These are phyloP conservation scores for Quercus tomentella DNA, from an alignment of 331 rosid genomes.

Conservation along the genomic window DNA sequence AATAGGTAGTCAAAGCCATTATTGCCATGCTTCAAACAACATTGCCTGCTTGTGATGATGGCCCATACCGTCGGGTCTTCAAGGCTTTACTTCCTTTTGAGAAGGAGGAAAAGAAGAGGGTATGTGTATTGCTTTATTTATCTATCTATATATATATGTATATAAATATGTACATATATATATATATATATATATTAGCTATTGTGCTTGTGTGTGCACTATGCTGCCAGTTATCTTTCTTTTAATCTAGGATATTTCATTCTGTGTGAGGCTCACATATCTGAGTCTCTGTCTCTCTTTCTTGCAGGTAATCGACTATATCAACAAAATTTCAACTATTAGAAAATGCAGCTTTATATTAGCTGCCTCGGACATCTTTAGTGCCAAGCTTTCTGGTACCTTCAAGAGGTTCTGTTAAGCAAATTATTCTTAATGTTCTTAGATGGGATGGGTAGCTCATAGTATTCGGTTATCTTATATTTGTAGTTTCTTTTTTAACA, in stretches of 20 bases:
- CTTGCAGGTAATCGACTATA: slow-evolving; percentile 69
- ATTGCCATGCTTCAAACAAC: slow-evolving; percentile 75
- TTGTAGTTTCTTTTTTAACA: too few relatives aligned
- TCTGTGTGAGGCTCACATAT: not conserved
- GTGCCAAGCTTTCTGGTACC: slow-evolving; percentile 88
- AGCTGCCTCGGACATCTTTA: slow-evolving; percentile 77
- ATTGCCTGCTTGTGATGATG: slow-evolving; percentile 73
- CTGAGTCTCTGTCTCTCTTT: slow-evolving; percentile 9
- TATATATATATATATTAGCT: not conserved
- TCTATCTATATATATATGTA: not conserved
- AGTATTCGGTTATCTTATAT: not conserved
- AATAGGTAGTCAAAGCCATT: slow-evolving; percentile 81
- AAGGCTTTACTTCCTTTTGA: slow-evolving; percentile 85
- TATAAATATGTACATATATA: not conserved
- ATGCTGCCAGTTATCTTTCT: slow-evolving; percentile 15
- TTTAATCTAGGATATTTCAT: slow-evolving; percentile 10
- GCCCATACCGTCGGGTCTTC: slow-evolving; percentile 62
- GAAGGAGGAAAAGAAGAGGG: slow-evolving; percentile 84
- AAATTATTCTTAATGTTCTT: not conserved
- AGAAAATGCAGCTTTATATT: slow-evolving; percentile 75
- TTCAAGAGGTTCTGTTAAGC: slow-evolving; percentile 60
- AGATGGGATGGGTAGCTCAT: not conserved
- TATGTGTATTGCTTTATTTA: slow-evolving; percentile 15
- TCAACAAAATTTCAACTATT: slow-evolving; percentile 65
- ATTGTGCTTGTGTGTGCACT: slow-evolving; percentile 4